Evolutionary conservation across 805 yeast genomes (phyloP).

Genomic region (Yarrowia bubula): DNA sequence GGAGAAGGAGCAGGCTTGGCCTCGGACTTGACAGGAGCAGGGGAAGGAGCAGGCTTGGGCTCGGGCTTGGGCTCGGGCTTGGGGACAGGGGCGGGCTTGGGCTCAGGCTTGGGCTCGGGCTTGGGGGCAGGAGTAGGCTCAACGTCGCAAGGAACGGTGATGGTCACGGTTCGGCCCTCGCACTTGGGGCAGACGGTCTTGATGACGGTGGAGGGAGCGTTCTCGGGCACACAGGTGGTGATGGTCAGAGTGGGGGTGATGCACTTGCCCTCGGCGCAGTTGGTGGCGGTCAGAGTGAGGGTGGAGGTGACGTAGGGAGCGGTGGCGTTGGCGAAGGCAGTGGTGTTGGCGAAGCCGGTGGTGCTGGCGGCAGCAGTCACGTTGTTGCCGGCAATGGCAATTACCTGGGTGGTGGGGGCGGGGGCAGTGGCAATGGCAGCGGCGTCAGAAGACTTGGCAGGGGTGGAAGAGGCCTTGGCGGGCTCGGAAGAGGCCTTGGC

Average conservation of each 20-base stretch:
- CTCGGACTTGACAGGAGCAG: background rate
- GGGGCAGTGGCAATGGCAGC: background rate
- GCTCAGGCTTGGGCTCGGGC: background rate
- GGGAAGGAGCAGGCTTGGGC: background rate
- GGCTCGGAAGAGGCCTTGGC: background rate
- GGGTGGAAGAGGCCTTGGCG: background rate
- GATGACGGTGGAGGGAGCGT: background rate
- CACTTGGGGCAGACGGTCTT: background rate
- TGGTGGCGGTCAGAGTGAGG: background rate
- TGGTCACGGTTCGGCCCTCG: constrained; percentile 14
- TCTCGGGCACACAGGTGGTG: background rate
- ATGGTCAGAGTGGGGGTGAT: background rate
- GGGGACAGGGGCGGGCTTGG: background rate
- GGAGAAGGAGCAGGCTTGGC: background rate
- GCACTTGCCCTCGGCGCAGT: background rate
- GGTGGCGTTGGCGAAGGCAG: background rate
- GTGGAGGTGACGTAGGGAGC: background rate
- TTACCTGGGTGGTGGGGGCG: background rate
- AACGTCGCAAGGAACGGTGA: background rate
- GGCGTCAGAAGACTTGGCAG: background rate
- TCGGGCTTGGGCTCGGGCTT: background rate
- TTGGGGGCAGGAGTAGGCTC: background rate
- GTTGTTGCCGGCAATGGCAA: background rate
- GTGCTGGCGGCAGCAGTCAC: background rate
- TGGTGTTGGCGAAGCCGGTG: background rate